These are phyloP conservation scores for Zymoseptoria pseudotritici DNA, from an alignment of 2,329 filamentous ascomycete species.

Conservation along the genomic window DNA sequence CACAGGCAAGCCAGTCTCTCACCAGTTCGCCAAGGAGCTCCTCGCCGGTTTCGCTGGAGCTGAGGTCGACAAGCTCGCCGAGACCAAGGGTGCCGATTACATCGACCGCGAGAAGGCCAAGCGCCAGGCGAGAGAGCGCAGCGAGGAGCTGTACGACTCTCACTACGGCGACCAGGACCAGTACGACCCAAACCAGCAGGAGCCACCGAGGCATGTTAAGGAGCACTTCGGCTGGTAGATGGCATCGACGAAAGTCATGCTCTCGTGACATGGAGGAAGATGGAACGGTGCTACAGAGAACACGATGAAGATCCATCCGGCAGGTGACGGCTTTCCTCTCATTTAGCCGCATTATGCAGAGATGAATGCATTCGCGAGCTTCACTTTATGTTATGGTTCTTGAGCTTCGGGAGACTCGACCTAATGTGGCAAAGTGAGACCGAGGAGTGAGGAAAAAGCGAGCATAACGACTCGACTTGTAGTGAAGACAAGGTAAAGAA, in stretches of 20 bases:
- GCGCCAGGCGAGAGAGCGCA: slow-evolving; percentile 29
- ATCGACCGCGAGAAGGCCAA: slow-evolving; percentile 40
- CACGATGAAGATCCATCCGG: not conserved
- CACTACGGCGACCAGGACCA: slow-evolving; percentile 40
- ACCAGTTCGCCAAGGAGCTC: slow-evolving; percentile 71
- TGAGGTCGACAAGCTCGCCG: slow-evolving; percentile 68
- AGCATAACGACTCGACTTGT: not conserved
- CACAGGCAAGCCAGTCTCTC: slow-evolving; percentile 60
- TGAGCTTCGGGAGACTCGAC: not conserved
- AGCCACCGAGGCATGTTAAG: slow-evolving; percentile 27
- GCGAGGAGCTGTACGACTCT: slow-evolving; percentile 43
- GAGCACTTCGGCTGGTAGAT: slow-evolving; percentile 21
- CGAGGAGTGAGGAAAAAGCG: not conserved
- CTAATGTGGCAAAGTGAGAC: not conserved
- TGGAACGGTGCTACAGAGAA: not conserved
- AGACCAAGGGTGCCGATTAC: slow-evolving; percentile 45
- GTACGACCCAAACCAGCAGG: slow-evolving; percentile 40
- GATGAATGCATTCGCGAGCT: not conserved
- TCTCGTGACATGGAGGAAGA: not conserved
- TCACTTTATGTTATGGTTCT: not conserved
- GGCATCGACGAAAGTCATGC: not conserved
- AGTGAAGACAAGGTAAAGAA: not conserved
- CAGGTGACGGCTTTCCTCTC: not conserved
- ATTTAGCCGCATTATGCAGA: not conserved
- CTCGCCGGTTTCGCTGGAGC: slow-evolving; percentile 64